Percentiles rank a stretch among this genome's conserved stretches.
Evolutionary conservation across 306 rosid species (phyloP).

Genomic region (Rosa persica): DNA sequence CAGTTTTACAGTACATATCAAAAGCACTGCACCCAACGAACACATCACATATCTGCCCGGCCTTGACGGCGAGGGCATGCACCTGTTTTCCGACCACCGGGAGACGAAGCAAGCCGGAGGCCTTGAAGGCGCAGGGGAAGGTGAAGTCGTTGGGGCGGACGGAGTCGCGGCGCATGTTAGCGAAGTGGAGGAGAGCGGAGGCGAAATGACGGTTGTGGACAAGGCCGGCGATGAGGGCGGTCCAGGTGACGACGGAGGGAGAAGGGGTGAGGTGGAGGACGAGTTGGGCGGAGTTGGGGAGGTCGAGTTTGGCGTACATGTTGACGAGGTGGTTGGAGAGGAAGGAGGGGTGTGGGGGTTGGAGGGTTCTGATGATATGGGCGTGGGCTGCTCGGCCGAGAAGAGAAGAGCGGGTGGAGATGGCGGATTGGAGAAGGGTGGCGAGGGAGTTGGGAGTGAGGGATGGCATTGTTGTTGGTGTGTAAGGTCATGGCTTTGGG

Average conservation of each 20-base stretch:
- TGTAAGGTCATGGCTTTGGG: neutral
- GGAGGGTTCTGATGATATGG: slow-evolving; percentile 54
- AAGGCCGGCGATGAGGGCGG: slow-evolving; percentile 79
- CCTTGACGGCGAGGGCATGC: slow-evolving; percentile 67
- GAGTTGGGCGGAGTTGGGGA: slow-evolving; percentile 53
- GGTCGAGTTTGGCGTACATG: slow-evolving; percentile 90
- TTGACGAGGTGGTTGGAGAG: slow-evolving; percentile 77
- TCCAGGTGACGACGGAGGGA: slow-evolving; percentile 84
- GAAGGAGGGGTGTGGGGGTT: slow-evolving; percentile 53
- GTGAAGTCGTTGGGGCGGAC: slow-evolving; percentile 85
- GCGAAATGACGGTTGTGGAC: slow-evolving; percentile 59
- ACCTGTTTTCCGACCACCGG: slow-evolving; percentile 57
- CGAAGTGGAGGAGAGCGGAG: slow-evolving; percentile 51
- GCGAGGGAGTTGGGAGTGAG: slow-evolving; percentile 49
- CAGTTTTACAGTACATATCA: slow-evolving; percentile 73
- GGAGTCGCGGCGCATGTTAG: slow-evolving; percentile 57
- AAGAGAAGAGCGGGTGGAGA: slow-evolving; percentile 43
- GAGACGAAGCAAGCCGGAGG: slow-evolving; percentile 52
- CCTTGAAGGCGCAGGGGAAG: slow-evolving; percentile 74
- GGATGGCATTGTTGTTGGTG: slow-evolving; percentile 22
- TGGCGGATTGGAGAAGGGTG: slow-evolving; percentile 55
- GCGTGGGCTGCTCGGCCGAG: slow-evolving; percentile 71
- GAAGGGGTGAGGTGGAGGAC: slow-evolving; percentile 53
- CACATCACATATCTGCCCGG: slow-evolving; percentile 59
- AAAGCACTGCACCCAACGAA: slow-evolving; percentile 84